Evolutionary conservation across 352 stramenopile species (phyloP).

Genomic region (Pythium periplocum): DNA sequence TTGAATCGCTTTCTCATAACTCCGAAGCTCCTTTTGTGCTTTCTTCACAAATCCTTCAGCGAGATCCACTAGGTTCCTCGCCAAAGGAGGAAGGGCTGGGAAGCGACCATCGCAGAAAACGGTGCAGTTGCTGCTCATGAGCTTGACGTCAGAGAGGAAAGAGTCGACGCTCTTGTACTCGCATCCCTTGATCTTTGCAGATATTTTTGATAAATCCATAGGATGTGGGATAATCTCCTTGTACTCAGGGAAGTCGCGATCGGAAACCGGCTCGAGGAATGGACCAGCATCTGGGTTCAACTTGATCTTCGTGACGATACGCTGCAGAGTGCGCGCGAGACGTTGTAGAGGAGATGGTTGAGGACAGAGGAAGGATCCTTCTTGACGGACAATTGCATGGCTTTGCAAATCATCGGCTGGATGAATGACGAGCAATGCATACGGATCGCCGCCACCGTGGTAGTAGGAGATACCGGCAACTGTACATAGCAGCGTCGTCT

Average conservation of each 20-base stretch:
- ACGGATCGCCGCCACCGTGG: slow-evolving; percentile 74
- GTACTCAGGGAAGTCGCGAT: slow-evolving; percentile 78
- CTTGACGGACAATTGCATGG: slow-evolving; percentile 24
- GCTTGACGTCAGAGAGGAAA: slow-evolving; percentile 61
- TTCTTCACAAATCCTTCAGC: slow-evolving; percentile 65
- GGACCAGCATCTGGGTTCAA: slow-evolving; percentile 52
- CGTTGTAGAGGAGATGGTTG: slow-evolving; percentile 54
- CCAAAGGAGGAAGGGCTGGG: slow-evolving; percentile 65
- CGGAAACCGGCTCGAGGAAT: slow-evolving; percentile 76
- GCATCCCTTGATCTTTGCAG: slow-evolving; percentile 41
- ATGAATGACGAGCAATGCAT: slow-evolving; percentile 54
- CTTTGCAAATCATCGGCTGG: slow-evolving; percentile 26
- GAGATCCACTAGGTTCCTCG: slow-evolving; percentile 61
- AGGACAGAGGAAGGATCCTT: slow-evolving; percentile 44
- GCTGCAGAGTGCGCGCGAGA: slow-evolving; percentile 54
- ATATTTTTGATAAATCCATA: slow-evolving; percentile 67
- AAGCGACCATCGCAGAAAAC: slow-evolving; percentile 80
- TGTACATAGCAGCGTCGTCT: slow-evolving; percentile 51
- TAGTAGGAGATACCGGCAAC: slow-evolving; percentile 72
- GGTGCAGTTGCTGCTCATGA: slow-evolving; percentile 74
- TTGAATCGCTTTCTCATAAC: slow-evolving; percentile 34
- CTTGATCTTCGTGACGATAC: slow-evolving; percentile 59
- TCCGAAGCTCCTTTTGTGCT: slow-evolving; percentile 55
- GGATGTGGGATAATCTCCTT: slow-evolving; percentile 75
- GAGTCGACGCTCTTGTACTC: slow-evolving; percentile 47